These are phyloP conservation scores for Linum lewisii DNA, from an alignment of 345 rosid genomes.

Conservation along the genomic window DNA sequence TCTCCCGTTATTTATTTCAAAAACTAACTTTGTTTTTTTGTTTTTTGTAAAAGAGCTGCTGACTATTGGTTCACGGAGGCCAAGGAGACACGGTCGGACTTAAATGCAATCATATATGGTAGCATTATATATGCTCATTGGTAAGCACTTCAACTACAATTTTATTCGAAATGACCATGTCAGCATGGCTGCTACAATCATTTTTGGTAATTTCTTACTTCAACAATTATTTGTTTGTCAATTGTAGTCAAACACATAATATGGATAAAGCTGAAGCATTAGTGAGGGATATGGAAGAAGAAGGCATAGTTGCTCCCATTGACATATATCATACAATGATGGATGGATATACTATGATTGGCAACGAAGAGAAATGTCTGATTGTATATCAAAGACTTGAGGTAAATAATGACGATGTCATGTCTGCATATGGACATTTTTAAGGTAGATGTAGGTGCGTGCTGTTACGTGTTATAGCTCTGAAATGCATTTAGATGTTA, in stretches of 20 bases:
- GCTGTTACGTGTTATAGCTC: too few relatives aligned
- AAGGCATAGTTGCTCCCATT: conserved; percentile 90
- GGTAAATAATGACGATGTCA: conserved; percentile 28
- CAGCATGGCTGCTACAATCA: too few relatives aligned
- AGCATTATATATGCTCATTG: conserved; percentile 86
- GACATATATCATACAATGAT: conserved; percentile 91
- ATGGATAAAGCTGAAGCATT: conserved; percentile 82
- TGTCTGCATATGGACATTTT: not conserved
- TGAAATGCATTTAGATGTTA: too few relatives aligned
- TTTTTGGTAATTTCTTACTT: too few relatives aligned
- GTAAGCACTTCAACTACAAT: conserved; percentile 25
- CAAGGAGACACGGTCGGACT: conserved; percentile 39
- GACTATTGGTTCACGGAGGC: conserved; percentile 87
- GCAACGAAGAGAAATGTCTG: conserved; percentile 73
- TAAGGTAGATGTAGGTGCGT: too few relatives aligned
- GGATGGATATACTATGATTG: conserved; percentile 85
- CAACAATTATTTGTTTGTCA: not conserved
- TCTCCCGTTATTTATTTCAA: not conserved
- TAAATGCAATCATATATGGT: conserved; percentile 83
- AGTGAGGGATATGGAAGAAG: conserved; percentile 94
- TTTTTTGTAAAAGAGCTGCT: conserved; percentile 80
- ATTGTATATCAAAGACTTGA: conserved; percentile 80
- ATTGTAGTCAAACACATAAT: conserved; percentile 57
- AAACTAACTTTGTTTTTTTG: conserved; percentile 32
- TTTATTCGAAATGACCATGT: too few relatives aligned